Conservation (phyloP, 2,329 filamentous ascomycete species). For the Botryosphaeria dothidea region DNA sequence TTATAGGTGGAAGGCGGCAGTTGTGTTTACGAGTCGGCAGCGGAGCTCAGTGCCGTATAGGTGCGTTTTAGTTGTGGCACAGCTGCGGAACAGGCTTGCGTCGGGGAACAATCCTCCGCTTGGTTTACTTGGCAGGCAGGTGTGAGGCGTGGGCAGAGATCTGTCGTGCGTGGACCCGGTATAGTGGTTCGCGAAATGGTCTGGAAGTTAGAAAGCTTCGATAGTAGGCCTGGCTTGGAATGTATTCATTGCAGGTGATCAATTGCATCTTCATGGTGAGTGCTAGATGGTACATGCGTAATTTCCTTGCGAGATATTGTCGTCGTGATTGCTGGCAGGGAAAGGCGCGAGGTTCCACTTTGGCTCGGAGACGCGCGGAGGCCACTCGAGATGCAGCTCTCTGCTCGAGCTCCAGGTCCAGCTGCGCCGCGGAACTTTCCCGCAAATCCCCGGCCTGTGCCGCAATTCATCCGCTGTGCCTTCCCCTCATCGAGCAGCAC, state of each 20-base stretch:
- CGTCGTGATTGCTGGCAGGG: neutral
- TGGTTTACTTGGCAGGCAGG: neutral
- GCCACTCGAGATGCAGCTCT: neutral
- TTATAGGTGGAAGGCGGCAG: neutral
- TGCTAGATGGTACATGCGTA: no score
- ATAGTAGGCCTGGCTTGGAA: no score
- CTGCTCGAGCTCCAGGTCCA: neutral
- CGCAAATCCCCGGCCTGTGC: neutral
- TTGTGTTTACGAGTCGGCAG: neutral
- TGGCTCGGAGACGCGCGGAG: conserved; percentile 1
- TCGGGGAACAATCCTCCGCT: neutral
- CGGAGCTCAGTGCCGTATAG: neutral
- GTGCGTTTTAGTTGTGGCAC: neutral
- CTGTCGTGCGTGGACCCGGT: neutral
- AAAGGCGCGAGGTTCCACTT: neutral
- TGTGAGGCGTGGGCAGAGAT: neutral
- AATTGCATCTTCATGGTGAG: no score
- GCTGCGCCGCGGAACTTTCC: neutral
- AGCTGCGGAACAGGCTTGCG: neutral
- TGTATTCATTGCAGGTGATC: no score
- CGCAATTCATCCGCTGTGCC: neutral
- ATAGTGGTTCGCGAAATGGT: neutral
- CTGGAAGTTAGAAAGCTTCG: neutral
- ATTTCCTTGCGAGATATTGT: neutral
- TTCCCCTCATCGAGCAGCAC: no score